These are phyloP conservation scores for Polyporus tsugae DNA, from an alignment of 1,284 basidiomycete genomes.

Conservation along the genomic window DNA sequence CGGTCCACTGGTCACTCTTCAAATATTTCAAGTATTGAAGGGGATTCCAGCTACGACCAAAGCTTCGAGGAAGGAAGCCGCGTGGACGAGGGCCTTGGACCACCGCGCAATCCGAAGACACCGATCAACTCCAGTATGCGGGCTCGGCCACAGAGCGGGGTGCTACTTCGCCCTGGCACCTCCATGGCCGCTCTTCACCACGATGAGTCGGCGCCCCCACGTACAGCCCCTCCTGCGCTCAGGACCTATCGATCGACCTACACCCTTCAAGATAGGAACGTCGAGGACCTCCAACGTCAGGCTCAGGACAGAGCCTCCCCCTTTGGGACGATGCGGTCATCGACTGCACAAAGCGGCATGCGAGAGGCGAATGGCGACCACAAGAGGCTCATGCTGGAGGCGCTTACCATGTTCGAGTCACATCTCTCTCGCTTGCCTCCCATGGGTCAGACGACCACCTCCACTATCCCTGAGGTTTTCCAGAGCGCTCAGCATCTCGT, in stretches of 20 bases:
- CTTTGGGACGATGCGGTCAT: constrained; percentile 29
- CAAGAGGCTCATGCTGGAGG: constrained; percentile 70
- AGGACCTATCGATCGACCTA: constrained; percentile 46
- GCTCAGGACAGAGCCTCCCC: constrained; percentile 38
- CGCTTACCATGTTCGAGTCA: constrained; percentile 73
- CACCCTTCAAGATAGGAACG: constrained; percentile 36
- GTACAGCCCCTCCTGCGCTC: constrained; percentile 46
- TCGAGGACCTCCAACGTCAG: constrained; percentile 22
- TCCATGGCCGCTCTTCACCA: constrained; percentile 57
- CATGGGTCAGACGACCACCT: constrained; percentile 50
- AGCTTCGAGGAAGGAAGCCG: constrained; percentile 20
- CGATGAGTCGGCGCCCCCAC: constrained; percentile 41
- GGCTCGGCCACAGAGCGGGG: constrained; percentile 35
- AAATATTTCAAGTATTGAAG: constrained; percentile 23
- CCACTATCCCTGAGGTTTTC: constrained; percentile 59
- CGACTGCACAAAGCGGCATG: constrained; percentile 29
- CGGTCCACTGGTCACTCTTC: constrained; percentile 37
- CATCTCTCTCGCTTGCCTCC: constrained; percentile 61
- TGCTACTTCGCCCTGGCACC: constrained; percentile 51
- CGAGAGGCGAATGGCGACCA: constrained; percentile 59
- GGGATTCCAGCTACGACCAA: constrained; percentile 27
- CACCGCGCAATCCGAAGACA: constrained; percentile 35
- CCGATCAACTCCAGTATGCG: constrained; percentile 31
- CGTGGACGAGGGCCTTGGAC: constrained; percentile 31
- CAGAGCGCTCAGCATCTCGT: constrained; percentile 71